Percentiles rank a stretch among this genome's conserved stretches.
These are phyloP conservation scores for Coemansia sp. DNA, from an alignment of 192 early-diverging fungal genomes.

Conservation along the genomic window DNA sequence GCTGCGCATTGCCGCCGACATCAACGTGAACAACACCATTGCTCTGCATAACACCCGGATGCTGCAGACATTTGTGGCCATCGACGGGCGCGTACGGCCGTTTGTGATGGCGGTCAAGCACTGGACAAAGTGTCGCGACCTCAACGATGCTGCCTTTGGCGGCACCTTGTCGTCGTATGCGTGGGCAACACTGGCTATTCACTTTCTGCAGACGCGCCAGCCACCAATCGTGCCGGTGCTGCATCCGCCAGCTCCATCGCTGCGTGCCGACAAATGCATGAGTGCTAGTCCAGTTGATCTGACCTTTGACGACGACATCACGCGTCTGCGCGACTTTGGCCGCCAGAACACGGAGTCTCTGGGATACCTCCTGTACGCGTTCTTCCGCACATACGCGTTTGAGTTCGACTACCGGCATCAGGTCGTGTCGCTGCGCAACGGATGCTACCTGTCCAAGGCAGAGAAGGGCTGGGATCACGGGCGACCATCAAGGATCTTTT, in stretches of 20 bases:
- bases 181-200: slow-evolving; percentile 90
- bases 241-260: slow-evolving; percentile 54
- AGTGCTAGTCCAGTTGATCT: slow-evolving; percentile 58
- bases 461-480: slow-evolving; percentile 85
- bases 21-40: slow-evolving; percentile 91
- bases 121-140: slow-evolving; percentile 79
- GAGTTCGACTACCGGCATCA: slow-evolving; percentile 82
- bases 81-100: slow-evolving; percentile 85
- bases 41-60: slow-evolving; percentile 87
- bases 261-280: slow-evolving; percentile 18
- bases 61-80: slow-evolving; percentile 83
- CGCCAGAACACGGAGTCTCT: slow-evolving; percentile 69
- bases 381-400: slow-evolving; percentile 77
- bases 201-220: slow-evolving; percentile 86
- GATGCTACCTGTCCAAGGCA: slow-evolving; percentile 72
- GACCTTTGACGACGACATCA: slow-evolving; percentile 73
- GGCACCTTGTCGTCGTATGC: slow-evolving; percentile 93
- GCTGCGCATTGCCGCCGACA: slow-evolving; percentile 84
- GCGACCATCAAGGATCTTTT: slow-evolving; percentile 65
- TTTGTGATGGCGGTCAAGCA: slow-evolving; percentile 91
- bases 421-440: slow-evolving; percentile 80
- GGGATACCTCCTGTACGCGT: slow-evolving; percentile 76
- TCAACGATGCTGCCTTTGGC: slow-evolving; percentile 92
- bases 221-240: slow-evolving; percentile 88
- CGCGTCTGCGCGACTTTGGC: slow-evolving; percentile 65